Evolutionary conservation across 2,329 filamentous ascomycete genomes (phyloP), one percentile per base, ranked within the genome.

Genomic region (Graphiopsis chlorocephala): DNA sequence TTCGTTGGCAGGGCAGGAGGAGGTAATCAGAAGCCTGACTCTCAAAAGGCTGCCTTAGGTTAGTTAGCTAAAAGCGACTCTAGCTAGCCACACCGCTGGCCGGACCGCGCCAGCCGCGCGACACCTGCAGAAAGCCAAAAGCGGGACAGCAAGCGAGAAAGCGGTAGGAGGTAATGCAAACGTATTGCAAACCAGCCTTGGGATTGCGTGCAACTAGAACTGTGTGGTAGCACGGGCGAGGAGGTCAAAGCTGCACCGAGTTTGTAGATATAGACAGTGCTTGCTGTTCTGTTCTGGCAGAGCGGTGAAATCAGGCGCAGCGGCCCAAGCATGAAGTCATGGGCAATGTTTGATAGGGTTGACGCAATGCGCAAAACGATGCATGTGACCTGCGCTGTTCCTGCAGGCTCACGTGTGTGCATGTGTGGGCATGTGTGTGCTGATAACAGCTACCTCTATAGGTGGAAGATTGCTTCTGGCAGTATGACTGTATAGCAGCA

Each of bases 331-430:
- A 52, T 29, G 25, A 52, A 26, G 25, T 52, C 48, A 52, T 52
- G 48, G 38, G 48, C 48, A 29, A 29, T 29, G 47, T 20, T 28
- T 20, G 17, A 20, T 23, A 50, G 23, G 48, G n/a, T 52, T 52
- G 48, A 52, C 48, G 48, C 48, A 15, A 52, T 52, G 26, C 15
- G 26, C 50, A 8, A 20, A 20, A 14, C 26, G 8, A 29, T 53
- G 17, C 50, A 53, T 28, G 50, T 53, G 50, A 53, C 50, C 48
- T 11, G 17, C 29, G 47, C 28, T 53, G 50, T 53, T 53, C 50
- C 50, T 53, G 50, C 50, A 53, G 50, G 26, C 50, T 53, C 50
- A 53, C 50, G 50, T 53, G 50, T 31, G n/a, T n/a, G n/a, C n/a
- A n/a, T n/a, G n/a, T n/a, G n/a, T n/a, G n/a, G n/a, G n/a, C 50